These are phyloP conservation scores for Fusarium lyarnte DNA, from an alignment of 2,329 filamentous ascomycete species.

Conservation along the genomic window DNA sequence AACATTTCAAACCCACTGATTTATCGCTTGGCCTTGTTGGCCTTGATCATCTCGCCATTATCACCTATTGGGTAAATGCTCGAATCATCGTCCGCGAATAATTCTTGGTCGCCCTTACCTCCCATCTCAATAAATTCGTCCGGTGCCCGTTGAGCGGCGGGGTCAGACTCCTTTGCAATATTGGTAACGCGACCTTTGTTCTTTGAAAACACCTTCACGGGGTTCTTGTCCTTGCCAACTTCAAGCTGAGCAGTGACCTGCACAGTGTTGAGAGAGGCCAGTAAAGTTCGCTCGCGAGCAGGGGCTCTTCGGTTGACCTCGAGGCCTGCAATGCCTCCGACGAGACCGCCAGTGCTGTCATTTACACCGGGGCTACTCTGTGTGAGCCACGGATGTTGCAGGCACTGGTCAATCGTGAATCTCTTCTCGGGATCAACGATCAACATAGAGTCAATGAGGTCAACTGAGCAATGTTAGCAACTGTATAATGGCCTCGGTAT, in stretches of 20 bases:
- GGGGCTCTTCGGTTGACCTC: constrained; percentile 87
- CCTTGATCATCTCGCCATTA: constrained; percentile 43
- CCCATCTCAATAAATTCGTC: constrained; percentile 86
- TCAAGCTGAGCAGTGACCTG: constrained; percentile 63
- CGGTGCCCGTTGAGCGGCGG: constrained; percentile 72
- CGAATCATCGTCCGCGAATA: constrained; percentile 73
- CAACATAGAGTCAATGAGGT: constrained; percentile 95
- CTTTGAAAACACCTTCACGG: constrained; percentile 80
- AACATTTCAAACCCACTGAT: background rate
- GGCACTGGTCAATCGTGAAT: constrained; percentile 88
- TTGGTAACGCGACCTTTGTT: constrained; percentile 61
- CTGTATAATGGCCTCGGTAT: background rate
- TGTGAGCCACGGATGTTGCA: constrained; percentile 90
- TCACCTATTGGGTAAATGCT: constrained; percentile 59
- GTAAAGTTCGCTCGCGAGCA: constrained; percentile 82
- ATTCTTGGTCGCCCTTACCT: constrained; percentile 81
- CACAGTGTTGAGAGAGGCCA: constrained; percentile 83
- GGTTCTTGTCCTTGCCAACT: constrained; percentile 63
- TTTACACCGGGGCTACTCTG: constrained; percentile 68
- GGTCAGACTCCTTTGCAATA: constrained; percentile 67
- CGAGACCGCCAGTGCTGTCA: constrained; percentile 92
- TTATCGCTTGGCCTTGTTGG: constrained; percentile 40
- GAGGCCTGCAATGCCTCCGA: constrained; percentile 82
- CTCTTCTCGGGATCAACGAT: constrained; percentile 85
- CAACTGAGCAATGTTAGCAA: constrained; percentile 59